Evolutionary conservation across 352 stramenopile species (phyloP), one percentile per base, ranked within the genome.

Genomic region (Pythium rhizo-oryzae): DNA sequence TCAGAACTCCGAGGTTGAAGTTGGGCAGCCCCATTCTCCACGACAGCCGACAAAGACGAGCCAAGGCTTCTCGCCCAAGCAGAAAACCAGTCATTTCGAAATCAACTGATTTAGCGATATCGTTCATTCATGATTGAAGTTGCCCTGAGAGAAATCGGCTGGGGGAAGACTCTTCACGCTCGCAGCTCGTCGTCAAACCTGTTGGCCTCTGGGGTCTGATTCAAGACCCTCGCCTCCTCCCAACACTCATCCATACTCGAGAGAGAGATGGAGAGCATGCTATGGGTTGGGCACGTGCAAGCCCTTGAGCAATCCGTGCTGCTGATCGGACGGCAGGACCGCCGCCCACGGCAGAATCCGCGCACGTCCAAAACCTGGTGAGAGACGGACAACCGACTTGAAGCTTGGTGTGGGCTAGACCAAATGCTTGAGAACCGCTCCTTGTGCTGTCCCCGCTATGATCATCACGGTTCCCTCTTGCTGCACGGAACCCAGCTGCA

Each of bases 1-100:
- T 43, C 37, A 43, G 2, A 43, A 43, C 5, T 43, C 37, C 37
- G 16, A 59, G 35, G 51, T 69, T 69, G 62, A 69, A 69, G 62
- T 69, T 69, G 44, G 58, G 28, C 28, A 33, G 28, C 28, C 28
- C 28, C 28, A 33, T 2, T 33, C 28, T 33, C 28, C 28, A 33
- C 28, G 28, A 33, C 28, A 33, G 46, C 37, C 9, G 13, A 43
- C 37, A 43, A 18, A 43, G 13, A 43, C 37, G 37, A 43, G 37
- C 37, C 37, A 55, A 37, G 28, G 28, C 9, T 24, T 44, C 23
- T 4, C 21, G 21, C 12, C 59, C 46, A 65, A 65, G 59, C 46
- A 57, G 59, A 64, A 54, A 43, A 43, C 37, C 37, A 43, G 9
- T 43, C 13, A 19, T 33, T 33, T 28, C 11, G 51, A 23, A 51